Evolutionary conservation across 1,284 basidiomycete species (phyloP).

Genomic region (Anthracocystis walkeri): DNA sequence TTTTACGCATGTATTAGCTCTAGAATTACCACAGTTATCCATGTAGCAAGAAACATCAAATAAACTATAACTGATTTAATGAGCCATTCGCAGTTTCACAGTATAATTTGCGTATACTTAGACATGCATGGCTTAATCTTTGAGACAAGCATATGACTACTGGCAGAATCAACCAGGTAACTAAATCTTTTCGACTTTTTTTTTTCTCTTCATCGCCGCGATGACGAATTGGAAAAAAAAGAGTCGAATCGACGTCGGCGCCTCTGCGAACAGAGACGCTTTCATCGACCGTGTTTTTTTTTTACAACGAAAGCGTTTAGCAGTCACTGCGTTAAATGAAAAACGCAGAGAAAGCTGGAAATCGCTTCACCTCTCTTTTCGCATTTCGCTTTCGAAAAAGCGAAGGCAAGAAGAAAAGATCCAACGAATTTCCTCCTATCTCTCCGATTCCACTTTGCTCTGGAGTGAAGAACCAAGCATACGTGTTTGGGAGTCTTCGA

Average conservation of each 20-base stretch:
- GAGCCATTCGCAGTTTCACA: conserved; percentile 13
- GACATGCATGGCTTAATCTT: conserved; percentile 13
- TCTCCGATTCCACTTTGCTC: conserved; percentile 8
- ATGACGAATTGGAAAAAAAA: too few relatives aligned
- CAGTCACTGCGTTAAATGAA: conserved; percentile 8
- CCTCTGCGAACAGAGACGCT: background rate
- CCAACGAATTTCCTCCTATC: conserved; percentile 1
- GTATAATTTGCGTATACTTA: conserved; percentile 12
- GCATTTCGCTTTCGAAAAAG: background rate
- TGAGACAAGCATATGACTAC: conserved; percentile 12
- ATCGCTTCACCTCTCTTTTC: background rate
- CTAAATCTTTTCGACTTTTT: conserved; percentile 8
- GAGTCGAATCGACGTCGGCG: background rate
- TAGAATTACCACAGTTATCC: conserved; percentile 13
- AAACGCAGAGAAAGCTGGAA: conserved; percentile 10
- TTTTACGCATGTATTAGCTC: conserved; percentile 13
- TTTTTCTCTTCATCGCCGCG: too few relatives aligned
- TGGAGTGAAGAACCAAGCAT: conserved; percentile 8
- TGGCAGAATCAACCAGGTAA: conserved; percentile 13
- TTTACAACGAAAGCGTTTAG: conserved; percentile 7
- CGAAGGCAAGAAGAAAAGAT: background rate
- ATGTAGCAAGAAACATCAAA: conserved; percentile 14
- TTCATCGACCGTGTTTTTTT: conserved; percentile 11
- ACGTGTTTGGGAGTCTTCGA: background rate
- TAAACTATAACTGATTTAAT: conserved; percentile 14